Percentiles rank a stretch among this genome's conserved stretches.
phyloP scores from a whole-genome alignment of 2,329 filamentous ascomycete genomes.

The Pyrenochaeta sp. region DNA sequence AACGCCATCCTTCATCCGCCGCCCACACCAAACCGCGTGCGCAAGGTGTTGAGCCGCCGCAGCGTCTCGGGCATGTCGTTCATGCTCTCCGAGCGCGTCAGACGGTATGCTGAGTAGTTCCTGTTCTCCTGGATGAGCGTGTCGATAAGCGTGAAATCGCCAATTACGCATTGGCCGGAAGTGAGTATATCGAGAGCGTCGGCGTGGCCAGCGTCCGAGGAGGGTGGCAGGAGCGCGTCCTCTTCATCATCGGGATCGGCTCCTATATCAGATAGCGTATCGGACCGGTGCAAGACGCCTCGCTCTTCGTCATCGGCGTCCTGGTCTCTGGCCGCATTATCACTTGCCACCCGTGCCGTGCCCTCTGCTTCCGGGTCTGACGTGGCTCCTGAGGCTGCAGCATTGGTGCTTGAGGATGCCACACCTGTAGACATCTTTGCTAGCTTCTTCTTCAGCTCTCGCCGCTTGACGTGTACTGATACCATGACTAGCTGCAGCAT shows the following conservation, averaged over 20 bases:
- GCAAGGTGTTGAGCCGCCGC: conserved; percentile 44
- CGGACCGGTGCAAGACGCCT: conserved; percentile 57
- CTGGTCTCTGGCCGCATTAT: conserved; percentile 50
- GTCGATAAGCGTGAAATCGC: conserved; percentile 53
- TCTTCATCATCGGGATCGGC: conserved; percentile 52
- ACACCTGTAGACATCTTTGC: conserved; percentile 34
- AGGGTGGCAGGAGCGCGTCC: conserved; percentile 39
- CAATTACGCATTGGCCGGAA: conserved; percentile 58
- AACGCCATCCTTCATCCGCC: conserved; percentile 33
- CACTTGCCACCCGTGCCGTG: conserved; percentile 8
- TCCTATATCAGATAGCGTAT: conserved; percentile 48
- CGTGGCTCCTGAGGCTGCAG: conserved; percentile 9
- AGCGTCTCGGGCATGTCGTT: conserved; percentile 44
- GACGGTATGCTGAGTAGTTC: conserved; percentile 46
- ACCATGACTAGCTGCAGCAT: conserved; percentile 66
- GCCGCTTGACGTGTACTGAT: conserved; percentile 61
- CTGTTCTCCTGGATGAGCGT: conserved; percentile 54
- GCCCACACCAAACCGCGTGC: conserved; percentile 44
- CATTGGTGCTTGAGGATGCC: conserved; percentile 15
- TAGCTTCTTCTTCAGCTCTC: conserved; percentile 55
- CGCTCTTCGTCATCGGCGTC: conserved; percentile 69
- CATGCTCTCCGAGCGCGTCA: conserved; percentile 36
- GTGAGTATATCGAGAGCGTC: conserved; percentile 55
- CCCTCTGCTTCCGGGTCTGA: conserved; percentile 14
- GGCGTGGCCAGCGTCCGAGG: conserved; percentile 29